Evolutionary conservation across 805 yeast species (phyloP).

Genomic region (Teunomyces funiuensis): DNA sequence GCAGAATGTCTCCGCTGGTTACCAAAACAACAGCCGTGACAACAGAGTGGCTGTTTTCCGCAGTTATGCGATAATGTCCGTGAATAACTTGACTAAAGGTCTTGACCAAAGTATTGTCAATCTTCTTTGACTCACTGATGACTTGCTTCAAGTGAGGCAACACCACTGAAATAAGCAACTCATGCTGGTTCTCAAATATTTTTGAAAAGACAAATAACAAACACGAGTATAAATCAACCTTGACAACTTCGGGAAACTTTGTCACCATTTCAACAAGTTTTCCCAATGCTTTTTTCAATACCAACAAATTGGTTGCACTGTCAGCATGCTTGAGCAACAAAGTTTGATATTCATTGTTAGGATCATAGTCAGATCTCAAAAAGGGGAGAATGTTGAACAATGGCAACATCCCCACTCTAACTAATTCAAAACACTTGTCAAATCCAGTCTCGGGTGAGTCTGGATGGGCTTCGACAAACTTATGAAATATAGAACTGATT

Average conservation of each 20-base stretch:
- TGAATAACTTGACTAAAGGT: constrained; percentile 28
- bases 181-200: constrained; percentile 47
- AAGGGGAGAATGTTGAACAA: constrained; percentile 61
- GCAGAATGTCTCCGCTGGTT: constrained; percentile 33
- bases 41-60: constrained; percentile 23
- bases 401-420: constrained; percentile 67
- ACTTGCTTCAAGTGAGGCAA: constrained; percentile 43
- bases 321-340: constrained; percentile 28
- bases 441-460: constrained; percentile 52
- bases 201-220: constrained; percentile 60
- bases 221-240: constrained; percentile 70
- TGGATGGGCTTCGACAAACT: constrained; percentile 32
- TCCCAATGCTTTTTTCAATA: constrained; percentile 50
- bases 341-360: constrained; percentile 23
- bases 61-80: constrained; percentile 17
- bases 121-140: constrained; percentile 20
- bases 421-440: constrained; percentile 79
- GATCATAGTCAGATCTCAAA: constrained; percentile 46
- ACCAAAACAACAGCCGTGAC: constrained; percentile 35
- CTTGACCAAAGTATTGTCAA: constrained; percentile 20
- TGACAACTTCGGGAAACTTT: constrained; percentile 65
- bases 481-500: constrained; percentile 28
- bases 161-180: constrained; percentile 46
- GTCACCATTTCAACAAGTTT: constrained; percentile 62
- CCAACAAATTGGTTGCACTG: constrained; percentile 36